Base-by-base conservation (phyloP, 352 stramenopile species). In the Pythium aquatile region DNA sequence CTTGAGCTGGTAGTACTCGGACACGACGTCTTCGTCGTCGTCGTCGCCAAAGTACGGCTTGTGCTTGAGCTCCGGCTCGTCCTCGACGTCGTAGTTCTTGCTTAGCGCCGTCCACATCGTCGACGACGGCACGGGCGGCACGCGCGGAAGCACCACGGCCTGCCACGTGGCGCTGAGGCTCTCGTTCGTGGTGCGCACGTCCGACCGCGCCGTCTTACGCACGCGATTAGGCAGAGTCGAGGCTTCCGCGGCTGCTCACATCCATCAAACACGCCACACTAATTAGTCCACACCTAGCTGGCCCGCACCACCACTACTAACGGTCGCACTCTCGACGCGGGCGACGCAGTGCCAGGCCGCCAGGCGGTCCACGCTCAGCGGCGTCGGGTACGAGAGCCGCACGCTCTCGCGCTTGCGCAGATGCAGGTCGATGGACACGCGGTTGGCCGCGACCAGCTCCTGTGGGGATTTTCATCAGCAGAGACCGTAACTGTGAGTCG, bases 1-100 rank as follows among this genome's bases (percentile, higher is more conserved):
- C 85, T 90, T 87, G 69, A 91, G 83, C 51, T 96, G 74, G 58
- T 97, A 94, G 51, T 89, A 90, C 72, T 91, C 81, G 1, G 82
- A 87, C 58, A 94, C 77, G 35, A 91, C 79, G 63, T 92, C 90
- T 20, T 94, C 83, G 17, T 87, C 77, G 59, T 97, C 90, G 62
- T 97, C 89, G 51, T 90, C 81, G 7, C 79, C 81, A 73, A 88
- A 89, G 65, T 88, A 89, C 40, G 81, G 81, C 49, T 87, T 58
- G 63, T 75, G 85, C 57, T 84, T 82, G 55, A 91, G 79, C 56
- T 91, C 72, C 17, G 81, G 81, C 66, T 98, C 82, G 70, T 98
- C 93, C 42, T 96, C 87, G 16, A 91, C 83, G 30, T 84, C 72
- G 66, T 90, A 94, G 57, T 94, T 94, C 44, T 88, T 93, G 24